phyloP scores from a whole-genome alignment of 192 early-diverging fungal genomes.

The Funneliformis geosporum region DNA sequence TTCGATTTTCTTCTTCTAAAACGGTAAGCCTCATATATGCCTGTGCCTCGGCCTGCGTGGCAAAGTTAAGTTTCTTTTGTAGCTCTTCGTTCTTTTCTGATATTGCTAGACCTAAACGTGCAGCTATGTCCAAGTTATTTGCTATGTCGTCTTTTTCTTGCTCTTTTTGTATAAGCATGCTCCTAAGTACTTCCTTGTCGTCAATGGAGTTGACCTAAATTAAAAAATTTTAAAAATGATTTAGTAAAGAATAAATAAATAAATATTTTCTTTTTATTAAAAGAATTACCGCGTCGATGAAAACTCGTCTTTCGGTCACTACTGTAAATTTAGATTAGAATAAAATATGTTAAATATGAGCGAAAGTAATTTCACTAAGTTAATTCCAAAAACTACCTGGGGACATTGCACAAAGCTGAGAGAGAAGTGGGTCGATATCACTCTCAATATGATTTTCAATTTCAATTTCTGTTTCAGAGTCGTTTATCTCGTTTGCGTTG shows the following conservation, averaged over 20 bases:
- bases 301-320: slow-evolving; percentile 5
- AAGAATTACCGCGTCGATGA: slow-evolving; percentile 27
- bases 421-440: slow-evolving; percentile 26
- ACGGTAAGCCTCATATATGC: slow-evolving; percentile 39
- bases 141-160: slow-evolving; percentile 54
- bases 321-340: not conserved
- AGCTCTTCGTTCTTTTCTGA: slow-evolving; percentile 56
- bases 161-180: slow-evolving; percentile 60
- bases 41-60: slow-evolving; percentile 37
- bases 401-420: slow-evolving; percentile 25
- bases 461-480: not conserved
- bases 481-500: not conserved
- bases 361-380: not conserved
- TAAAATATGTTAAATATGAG: not conserved
- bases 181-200: slow-evolving; percentile 48
- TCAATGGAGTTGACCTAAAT: slow-evolving; percentile 49
- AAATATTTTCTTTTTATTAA: not conserved
- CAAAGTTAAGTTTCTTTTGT: slow-evolving; percentile 42
- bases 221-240: slow-evolving; percentile 15
- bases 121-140: slow-evolving; percentile 57
- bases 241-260: not conserved
- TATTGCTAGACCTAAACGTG: slow-evolving; percentile 59
- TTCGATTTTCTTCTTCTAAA: slow-evolving; percentile 43
- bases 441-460: not conserved
- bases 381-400: slow-evolving; percentile 18